These are phyloP conservation scores for Gentiana dahurica DNA, from an alignment of 257 asterid genomes.

Conservation along the genomic window DNA sequence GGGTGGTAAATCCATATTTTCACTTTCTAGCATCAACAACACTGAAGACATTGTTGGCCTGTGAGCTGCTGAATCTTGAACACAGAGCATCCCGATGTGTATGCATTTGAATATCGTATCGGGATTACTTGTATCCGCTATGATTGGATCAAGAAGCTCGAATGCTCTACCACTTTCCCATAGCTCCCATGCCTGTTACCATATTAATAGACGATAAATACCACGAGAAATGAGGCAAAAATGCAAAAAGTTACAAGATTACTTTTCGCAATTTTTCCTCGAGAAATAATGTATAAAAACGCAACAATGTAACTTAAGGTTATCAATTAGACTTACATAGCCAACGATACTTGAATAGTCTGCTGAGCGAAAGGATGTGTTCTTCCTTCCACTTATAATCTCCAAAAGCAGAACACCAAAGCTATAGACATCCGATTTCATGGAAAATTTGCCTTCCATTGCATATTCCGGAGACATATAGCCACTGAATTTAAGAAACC, in stretches of 20 bases:
- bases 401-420: constrained; percentile 27
- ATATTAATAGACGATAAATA: background rate
- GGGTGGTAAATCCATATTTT: constrained; percentile 8
- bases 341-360: constrained; percentile 48
- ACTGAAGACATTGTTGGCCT: constrained; percentile 36
- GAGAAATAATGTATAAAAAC: too few relatives aligned
- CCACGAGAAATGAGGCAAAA: too few relatives aligned
- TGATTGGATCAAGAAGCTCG: constrained; percentile 13
- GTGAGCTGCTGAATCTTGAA: constrained; percentile 28
- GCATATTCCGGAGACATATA: constrained; percentile 33
- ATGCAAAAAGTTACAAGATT: too few relatives aligned
- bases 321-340: constrained; percentile 40
- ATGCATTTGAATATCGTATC: constrained; percentile 18
- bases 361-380: constrained; percentile 35
- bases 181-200: constrained; percentile 63
- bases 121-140: constrained; percentile 1
- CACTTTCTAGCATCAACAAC: constrained; percentile 11
- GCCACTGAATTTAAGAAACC: constrained; percentile 15
- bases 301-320: background rate
- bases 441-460: constrained; percentile 20
- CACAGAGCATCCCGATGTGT: constrained; percentile 21
- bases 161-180: constrained; percentile 36
- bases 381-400: constrained; percentile 22
- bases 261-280: too few relatives aligned
- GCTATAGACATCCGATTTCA: constrained; percentile 25